phyloP scores from a whole-genome alignment of 345 rosid species.

The Hypericum perforatum region DNA sequence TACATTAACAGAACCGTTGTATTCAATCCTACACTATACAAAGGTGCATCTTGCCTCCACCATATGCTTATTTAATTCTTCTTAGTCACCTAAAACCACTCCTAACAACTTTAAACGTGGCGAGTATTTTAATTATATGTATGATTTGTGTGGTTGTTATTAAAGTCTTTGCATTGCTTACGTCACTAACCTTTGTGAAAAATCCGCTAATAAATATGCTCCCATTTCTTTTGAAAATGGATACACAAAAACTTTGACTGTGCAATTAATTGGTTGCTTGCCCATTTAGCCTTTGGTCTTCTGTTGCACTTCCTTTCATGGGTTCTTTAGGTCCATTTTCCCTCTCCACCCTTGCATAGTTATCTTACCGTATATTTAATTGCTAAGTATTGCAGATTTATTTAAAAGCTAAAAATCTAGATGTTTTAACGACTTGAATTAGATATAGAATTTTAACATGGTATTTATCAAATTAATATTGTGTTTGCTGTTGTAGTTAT shows the following conservation, averaged over 20 bases:
- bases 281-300: slow-evolving; percentile 6
- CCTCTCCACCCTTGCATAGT: neutral
- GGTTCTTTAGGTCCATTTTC: slow-evolving; percentile 18
- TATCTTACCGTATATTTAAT: neutral
- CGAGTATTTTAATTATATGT: slow-evolving; percentile 8
- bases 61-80: neutral
- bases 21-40: slow-evolving; percentile 5
- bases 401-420: neutral
- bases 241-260: neutral
- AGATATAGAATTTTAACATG: too few species aligned
- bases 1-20: slow-evolving; percentile 8
- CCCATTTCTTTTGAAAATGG: slow-evolving; percentile 11
- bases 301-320: slow-evolving; percentile 13
- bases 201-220: slow-evolving; percentile 10
- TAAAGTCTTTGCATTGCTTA: slow-evolving; percentile 20
- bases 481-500: neutral
- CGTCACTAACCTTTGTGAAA: slow-evolving; percentile 9
- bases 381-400: neutral
- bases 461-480: too few species aligned
- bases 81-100: neutral
- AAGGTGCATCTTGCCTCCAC: slow-evolving; percentile 10
- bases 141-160: slow-evolving; percentile 18
- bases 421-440: too few species aligned
- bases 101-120: neutral
- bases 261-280: slow-evolving; percentile 10